Evolutionary conservation across 164 flowering plant genomes (phyloP).

Genomic region (Kingdonia uniflora): DNA sequence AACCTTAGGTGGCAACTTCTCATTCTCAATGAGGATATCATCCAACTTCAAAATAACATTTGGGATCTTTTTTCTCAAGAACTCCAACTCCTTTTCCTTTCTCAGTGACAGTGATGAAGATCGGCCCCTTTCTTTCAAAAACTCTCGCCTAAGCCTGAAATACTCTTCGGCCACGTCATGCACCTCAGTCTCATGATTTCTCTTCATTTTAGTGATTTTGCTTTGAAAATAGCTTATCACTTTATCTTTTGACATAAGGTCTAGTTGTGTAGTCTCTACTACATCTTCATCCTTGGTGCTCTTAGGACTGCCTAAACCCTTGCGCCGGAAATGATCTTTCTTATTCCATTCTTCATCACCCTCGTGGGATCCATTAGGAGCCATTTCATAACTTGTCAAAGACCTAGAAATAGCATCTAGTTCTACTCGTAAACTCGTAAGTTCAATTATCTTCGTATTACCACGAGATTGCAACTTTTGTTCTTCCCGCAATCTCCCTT

Average conservation of each 20-base stretch:
- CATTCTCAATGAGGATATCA: conserved; percentile 38
- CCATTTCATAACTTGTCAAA: conserved; percentile 34
- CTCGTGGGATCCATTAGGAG: conserved; percentile 44
- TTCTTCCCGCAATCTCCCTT: conserved; percentile 22
- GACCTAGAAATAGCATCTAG: conserved; percentile 40
- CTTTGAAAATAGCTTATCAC: conserved; percentile 37
- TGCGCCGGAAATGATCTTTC: conserved; percentile 34
- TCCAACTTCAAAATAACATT: conserved; percentile 51
- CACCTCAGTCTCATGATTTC: conserved; percentile 55
- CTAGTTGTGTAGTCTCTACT: conserved; percentile 35
- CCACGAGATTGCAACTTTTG: conserved; percentile 20
- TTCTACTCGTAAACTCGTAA: conserved; percentile 48
- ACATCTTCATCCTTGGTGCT: conserved; percentile 23
- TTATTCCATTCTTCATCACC: conserved; percentile 23
- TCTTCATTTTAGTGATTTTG: conserved; percentile 58
- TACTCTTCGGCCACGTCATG: conserved; percentile 48
- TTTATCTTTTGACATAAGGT: conserved; percentile 43
- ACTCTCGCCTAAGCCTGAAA: conserved; percentile 47
- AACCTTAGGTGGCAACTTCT: conserved; percentile 26
- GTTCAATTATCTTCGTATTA: conserved; percentile 29
- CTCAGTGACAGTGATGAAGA: conserved; percentile 22
- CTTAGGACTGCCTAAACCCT: conserved; percentile 27
- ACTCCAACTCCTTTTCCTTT: conserved; percentile 63
- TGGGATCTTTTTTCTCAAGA: conserved; percentile 51
- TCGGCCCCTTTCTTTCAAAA: conserved; percentile 39